A percentile compares a stretch with the other conserved stretches of the same genome.
Conservation (phyloP, 129 eudicot species). For the Glebionis coronaria region DNA sequence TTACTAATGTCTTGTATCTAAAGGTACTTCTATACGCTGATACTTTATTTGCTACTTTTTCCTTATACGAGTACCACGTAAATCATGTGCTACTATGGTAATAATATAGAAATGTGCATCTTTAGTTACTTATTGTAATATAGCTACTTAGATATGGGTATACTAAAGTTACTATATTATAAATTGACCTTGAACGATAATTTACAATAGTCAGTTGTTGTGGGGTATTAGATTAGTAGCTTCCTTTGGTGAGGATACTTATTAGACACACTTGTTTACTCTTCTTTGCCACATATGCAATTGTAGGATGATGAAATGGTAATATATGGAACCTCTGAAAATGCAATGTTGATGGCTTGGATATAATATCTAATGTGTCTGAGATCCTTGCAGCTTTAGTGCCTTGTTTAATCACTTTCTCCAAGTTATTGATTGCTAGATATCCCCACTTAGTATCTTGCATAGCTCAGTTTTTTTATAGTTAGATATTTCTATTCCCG, state of each 20-base stretch:
- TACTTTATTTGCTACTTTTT: too few relatives aligned
- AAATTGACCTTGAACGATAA: too few relatives aligned
- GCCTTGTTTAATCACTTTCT: constrained; percentile 37
- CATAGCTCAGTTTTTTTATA: too few relatives aligned
- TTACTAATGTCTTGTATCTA: too few relatives aligned
- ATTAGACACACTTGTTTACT: constrained; percentile 1
- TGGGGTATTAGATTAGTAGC: not conserved
- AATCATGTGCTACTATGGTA: too few relatives aligned
- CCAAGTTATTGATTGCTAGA: not conserved
- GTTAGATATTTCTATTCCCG: too few relatives aligned
- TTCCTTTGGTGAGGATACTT: not conserved
- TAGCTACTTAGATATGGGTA: too few relatives aligned
- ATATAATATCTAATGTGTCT: constrained; percentile 89
- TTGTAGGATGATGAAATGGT: constrained; percentile 93
- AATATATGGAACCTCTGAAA: constrained; percentile 92
- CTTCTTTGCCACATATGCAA: not conserved
- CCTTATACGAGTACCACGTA: too few relatives aligned
- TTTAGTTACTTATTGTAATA: too few relatives aligned
- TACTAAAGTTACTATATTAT: too few relatives aligned
- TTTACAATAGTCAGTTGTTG: not conserved
- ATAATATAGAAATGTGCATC: too few relatives aligned
- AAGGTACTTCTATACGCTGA: too few relatives aligned
- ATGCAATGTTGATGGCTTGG: constrained; percentile 98
- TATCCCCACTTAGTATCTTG: not conserved
- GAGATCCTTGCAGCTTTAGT: constrained; percentile 86